Evolutionary conservation across 805 yeast species (phyloP), one percentile per base, ranked within the genome.

Genomic region (Ogataea nakhonphanomensis): DNA sequence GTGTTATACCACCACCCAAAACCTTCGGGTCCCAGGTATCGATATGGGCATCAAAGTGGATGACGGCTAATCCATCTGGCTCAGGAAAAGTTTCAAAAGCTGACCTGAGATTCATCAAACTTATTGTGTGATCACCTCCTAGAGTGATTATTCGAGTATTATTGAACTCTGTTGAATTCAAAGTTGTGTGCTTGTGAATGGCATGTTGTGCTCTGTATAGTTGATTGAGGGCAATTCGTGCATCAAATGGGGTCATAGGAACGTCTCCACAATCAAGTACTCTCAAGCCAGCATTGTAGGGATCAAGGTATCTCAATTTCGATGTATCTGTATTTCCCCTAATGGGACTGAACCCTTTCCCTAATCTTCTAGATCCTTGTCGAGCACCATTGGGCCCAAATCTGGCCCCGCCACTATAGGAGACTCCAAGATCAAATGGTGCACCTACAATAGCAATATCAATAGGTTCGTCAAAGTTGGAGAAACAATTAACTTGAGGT

Each of bases 1-100:
- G 67, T 9, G 81, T 64, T 17, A 79, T 59, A 6, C 78, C 81
- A 4, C 86, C 87, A 8, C 86, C 86, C 25, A 79, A 64, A 13
- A 70, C 73, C 37, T 66, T 58, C 5, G 88, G 88, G 48, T 73
- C 70, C 84, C 85, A 79, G 3, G 86, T 79, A 58, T 79, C 86
- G 35, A 79, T 71, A 55, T 79, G 85, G 20, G 80, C 70, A 54
- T 79, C 84, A 46, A 79, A 78, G 52, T 79, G 81, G 11, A 76
- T 55, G 8, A 76, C 76, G 3, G 73, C 66, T 5, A 76, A 41
- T 4, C 54, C 57, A 25, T 65, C 62, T 1, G 75, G 73, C 22
- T 61, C 59, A 0, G 74, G 76, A 42, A 57, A 63, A 17, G 65
- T 57, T 47, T 74, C 79, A 42, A 63, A 70, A 3, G 73, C 74